A percentile compares a stretch with the other conserved stretches of the same genome.
phyloP scores from a whole-genome alignment of 2,329 filamentous ascomycete species.

The Arthrobotrys pseudoclavata region DNA sequence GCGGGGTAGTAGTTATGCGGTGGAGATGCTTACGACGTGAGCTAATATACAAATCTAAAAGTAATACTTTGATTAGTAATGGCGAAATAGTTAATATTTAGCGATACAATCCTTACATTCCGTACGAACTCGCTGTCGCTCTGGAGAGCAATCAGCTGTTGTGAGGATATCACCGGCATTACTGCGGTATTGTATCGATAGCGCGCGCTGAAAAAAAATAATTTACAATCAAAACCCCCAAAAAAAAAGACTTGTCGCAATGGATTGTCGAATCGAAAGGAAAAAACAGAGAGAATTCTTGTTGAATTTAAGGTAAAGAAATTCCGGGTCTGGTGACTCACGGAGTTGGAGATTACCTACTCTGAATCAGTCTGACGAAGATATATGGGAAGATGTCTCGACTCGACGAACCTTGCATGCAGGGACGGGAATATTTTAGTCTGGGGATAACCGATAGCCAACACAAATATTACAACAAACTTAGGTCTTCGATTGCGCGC shows the following conservation, averaged over 20 bases:
- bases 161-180: conserved; percentile 93
- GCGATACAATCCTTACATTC: conserved; percentile 76
- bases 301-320: conserved; percentile 12
- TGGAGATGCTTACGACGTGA: conserved; percentile 77
- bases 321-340: conserved; percentile 6
- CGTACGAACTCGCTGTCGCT: conserved; percentile 87
- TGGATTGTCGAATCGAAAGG: not conserved
- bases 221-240: not conserved
- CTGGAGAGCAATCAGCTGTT: conserved; percentile 92
- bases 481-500: not conserved
- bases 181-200: not conserved
- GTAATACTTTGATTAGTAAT: conserved; percentile 64
- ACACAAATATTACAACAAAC: conserved; percentile 24
- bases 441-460: not conserved
- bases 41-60: conserved; percentile 90
- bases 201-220: conserved; percentile 9
- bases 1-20: conserved; percentile 1
- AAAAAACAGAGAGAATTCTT: not conserved
- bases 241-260: conserved; percentile 12
- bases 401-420: conserved; percentile 20
- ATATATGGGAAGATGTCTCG: conserved; percentile 17
- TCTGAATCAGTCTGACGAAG: conserved; percentile 29
- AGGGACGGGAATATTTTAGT: conserved; percentile 15
- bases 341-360: conserved; percentile 10
- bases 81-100: conserved; percentile 23